A percentile compares a stretch with the other conserved stretches of the same genome.
These are phyloP conservation scores for Oxytropis ochrocephala DNA, from an alignment of 306 rosid species.

Conservation along the genomic window DNA sequence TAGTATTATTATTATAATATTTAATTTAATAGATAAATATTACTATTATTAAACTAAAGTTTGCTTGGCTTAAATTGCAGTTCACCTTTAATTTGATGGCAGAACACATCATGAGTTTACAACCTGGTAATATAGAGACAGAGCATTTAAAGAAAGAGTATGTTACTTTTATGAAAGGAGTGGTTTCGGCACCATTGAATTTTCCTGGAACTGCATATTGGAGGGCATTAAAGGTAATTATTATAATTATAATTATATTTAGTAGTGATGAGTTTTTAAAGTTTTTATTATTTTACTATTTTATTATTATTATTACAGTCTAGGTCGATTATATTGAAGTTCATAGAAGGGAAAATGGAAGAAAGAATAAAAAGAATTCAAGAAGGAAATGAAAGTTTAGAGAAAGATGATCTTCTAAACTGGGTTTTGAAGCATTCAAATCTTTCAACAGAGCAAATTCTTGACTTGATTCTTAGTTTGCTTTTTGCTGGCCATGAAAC, in stretches of 20 bases:
- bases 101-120: slow-evolving; percentile 83
- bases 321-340: slow-evolving; percentile 69
- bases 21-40: background rate
- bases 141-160: slow-evolving; percentile 78
- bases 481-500: slow-evolving; percentile 99
- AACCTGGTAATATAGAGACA: slow-evolving; percentile 78
- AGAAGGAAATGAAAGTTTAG: slow-evolving; percentile 34
- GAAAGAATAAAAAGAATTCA: slow-evolving; percentile 34
- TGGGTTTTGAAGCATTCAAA: slow-evolving; percentile 88
- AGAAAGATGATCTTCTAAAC: slow-evolving; percentile 78
- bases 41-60: background rate
- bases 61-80: slow-evolving; percentile 35
- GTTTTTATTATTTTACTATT: background rate
- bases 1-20: too few relatives aligned
- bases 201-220: slow-evolving; percentile 91
- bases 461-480: slow-evolving; percentile 79
- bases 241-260: background rate
- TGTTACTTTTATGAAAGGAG: slow-evolving; percentile 93
- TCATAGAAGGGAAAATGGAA: slow-evolving; percentile 75
- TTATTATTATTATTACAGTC: slow-evolving; percentile 54
- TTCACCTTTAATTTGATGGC: slow-evolving; percentile 96
- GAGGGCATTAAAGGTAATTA: slow-evolving; percentile 70
- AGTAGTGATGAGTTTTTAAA: background rate
- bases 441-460: slow-evolving; percentile 89
- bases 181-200: slow-evolving; percentile 80